Percentiles rank a stretch among this genome's conserved stretches.
Evolutionary conservation across 441 rosid genomes (phyloP).

Genomic region (Bruguiera hainesii): DNA sequence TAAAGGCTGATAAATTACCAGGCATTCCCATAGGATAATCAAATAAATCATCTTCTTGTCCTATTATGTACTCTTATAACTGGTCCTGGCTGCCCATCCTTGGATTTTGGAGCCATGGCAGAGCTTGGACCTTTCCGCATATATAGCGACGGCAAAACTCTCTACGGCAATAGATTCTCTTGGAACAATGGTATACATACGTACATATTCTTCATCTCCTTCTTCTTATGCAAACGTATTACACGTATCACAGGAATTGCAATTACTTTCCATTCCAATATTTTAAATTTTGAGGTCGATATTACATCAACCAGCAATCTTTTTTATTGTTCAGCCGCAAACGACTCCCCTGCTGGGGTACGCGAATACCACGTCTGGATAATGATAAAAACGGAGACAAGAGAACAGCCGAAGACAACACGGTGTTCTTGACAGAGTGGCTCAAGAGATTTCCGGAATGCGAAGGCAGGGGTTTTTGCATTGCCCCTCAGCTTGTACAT

Average conservation of each 20-base stretch:
- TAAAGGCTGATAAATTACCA: too few species aligned
- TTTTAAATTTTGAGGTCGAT: background rate
- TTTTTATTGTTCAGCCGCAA: slow-evolving; percentile 45
- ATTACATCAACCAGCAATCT: too few species aligned
- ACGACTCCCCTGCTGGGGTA: slow-evolving; percentile 94
- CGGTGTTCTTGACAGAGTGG: slow-evolving; percentile 68
- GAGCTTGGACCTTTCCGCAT: slow-evolving; percentile 88
- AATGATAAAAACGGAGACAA: slow-evolving; percentile 47
- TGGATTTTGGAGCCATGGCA: slow-evolving; percentile 81
- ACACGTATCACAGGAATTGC: too few species aligned
- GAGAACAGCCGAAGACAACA: slow-evolving; percentile 60
- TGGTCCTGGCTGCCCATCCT: slow-evolving; percentile 94
- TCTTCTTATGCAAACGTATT: too few species aligned
- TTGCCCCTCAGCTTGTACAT: slow-evolving; percentile 78
- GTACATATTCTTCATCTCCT: too few species aligned
- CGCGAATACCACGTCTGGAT: slow-evolving; percentile 59
- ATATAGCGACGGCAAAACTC: slow-evolving; percentile 71
- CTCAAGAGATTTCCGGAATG: slow-evolving; percentile 77
- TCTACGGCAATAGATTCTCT: slow-evolving; percentile 51
- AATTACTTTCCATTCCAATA: too few species aligned
- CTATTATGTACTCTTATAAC: background rate
- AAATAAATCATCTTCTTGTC: too few species aligned
- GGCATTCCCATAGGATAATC: too few species aligned
- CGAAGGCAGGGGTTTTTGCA: slow-evolving; percentile 60
- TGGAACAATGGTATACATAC: slow-evolving; percentile 57